Conservation (phyloP, 1,284 basidiomycete genomes). For the Mycosarcoma mackinlayi region DNA sequence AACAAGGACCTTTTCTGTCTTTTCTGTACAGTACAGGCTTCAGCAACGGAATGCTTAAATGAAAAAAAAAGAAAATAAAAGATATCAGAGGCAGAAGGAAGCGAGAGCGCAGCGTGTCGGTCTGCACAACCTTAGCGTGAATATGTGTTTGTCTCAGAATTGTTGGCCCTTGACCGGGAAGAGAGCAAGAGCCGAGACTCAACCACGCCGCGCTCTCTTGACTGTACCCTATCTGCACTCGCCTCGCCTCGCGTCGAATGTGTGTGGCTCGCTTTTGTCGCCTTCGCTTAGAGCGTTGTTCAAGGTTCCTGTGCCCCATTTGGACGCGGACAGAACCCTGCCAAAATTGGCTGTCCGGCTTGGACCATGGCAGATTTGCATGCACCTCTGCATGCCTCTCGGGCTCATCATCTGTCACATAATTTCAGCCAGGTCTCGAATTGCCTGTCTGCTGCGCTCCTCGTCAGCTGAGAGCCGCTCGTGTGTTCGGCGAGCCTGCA, state of each 20-base stretch:
- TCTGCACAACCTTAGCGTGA: too few relatives aligned
- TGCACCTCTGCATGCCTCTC: slow-evolving; percentile 20
- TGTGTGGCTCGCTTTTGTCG: background rate
- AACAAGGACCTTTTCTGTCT: too few relatives aligned
- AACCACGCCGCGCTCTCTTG: too few relatives aligned
- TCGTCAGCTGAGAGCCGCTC: background rate
- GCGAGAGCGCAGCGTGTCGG: too few relatives aligned
- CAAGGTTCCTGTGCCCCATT: slow-evolving; percentile 1
- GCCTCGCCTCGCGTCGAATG: background rate
- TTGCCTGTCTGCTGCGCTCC: background rate
- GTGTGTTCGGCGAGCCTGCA: slow-evolving; percentile 2
- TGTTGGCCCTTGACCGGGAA: background rate
- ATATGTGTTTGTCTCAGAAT: slow-evolving; percentile 1
- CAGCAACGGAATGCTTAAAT: background rate
- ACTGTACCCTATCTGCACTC: background rate
- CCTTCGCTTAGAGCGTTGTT: background rate
- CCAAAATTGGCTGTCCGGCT: background rate
- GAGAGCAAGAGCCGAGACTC: background rate
- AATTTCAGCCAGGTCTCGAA: background rate
- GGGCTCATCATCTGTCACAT: background rate
- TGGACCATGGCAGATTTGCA: background rate
- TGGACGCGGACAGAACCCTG: background rate
- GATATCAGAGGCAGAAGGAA: too few relatives aligned
- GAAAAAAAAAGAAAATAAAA: background rate
- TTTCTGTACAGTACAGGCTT: too few relatives aligned